Evolutionary conservation across 192 early-diverging fungal species (phyloP).

Genomic region (Podila epicladia): DNA sequence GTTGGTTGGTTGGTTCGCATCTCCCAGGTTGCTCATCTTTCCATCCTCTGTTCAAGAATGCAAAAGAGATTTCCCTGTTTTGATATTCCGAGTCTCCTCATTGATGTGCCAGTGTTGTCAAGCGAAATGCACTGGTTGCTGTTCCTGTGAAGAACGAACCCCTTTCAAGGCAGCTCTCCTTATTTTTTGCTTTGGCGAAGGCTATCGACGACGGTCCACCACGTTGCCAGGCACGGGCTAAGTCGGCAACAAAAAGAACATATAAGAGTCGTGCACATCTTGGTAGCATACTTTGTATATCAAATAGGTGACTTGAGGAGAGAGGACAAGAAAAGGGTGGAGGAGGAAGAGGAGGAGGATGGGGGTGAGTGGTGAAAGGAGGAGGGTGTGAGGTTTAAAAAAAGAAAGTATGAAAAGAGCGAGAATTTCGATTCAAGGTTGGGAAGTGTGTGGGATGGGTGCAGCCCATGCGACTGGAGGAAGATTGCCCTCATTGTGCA

Average conservation of each 20-base stretch:
- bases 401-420: neutral
- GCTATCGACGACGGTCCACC: too few relatives aligned
- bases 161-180: neutral
- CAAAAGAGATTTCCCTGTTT: neutral
- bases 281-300: neutral
- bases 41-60: neutral
- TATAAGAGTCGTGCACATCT: neutral
- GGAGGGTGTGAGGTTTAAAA: neutral
- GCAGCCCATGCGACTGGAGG: slow-evolving; percentile 4
- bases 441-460: neutral
- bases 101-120: too few relatives aligned
- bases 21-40: neutral
- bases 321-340: neutral
- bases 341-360: neutral
- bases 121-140: too few relatives aligned
- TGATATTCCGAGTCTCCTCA: too few relatives aligned
- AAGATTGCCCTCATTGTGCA: neutral
- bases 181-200: neutral
- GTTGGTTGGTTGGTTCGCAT: neutral
- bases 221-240: neutral
- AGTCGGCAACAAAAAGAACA: neutral
- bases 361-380: neutral
- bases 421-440: neutral
- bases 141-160: neutral
- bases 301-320: neutral